Percentiles rank a stretch among this genome's conserved stretches.
phyloP scores from a whole-genome alignment of 352 stramenopile species.

The Phytopythium vexans region DNA sequence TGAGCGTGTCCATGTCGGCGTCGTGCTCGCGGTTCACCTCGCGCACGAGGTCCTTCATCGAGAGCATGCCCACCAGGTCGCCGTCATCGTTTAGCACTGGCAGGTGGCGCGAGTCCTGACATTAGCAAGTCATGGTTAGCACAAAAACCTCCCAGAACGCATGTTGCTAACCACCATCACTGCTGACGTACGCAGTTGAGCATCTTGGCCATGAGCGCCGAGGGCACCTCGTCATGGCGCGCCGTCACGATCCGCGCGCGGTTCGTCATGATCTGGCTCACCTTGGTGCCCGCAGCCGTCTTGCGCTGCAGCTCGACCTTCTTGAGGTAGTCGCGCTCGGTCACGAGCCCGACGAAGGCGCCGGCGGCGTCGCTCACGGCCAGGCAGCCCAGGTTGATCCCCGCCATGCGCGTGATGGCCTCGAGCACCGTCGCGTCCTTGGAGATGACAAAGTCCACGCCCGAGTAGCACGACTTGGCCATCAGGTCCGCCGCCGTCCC shows the following conservation, averaged over 20 bases:
- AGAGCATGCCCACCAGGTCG: conserved; percentile 91
- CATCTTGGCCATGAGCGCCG: conserved; percentile 96
- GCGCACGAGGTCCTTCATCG: conserved; percentile 93
- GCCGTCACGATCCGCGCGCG: conserved; percentile 89
- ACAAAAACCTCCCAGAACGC: neutral
- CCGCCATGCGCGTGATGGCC: conserved; percentile 93
- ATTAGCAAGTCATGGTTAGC: neutral
- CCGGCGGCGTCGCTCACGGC: conserved; percentile 86
- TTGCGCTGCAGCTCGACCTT: conserved; percentile 94
- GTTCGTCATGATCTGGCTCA: conserved; percentile 95
- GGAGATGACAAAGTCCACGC: conserved; percentile 94
- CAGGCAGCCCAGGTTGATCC: conserved; percentile 91
- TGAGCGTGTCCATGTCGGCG: conserved; percentile 78
- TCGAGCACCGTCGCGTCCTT: conserved; percentile 93
- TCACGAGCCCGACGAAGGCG: conserved; percentile 91
- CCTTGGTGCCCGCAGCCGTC: conserved; percentile 76
- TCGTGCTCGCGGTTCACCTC: conserved; percentile 81
- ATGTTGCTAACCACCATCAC: neutral
- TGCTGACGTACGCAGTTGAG: conserved; percentile 70
- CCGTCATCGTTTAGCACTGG: conserved; percentile 91
- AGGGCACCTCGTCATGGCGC: conserved; percentile 80
- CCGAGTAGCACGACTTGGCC: conserved; percentile 92
- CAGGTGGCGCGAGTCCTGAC: conserved; percentile 91
- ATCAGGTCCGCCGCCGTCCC: conserved; percentile 89
- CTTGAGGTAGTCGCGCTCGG: conserved; percentile 94